A percentile compares a stretch with the other conserved stretches of the same genome.
Evolutionary conservation across 495 filamentous ascomycete genomes (phyloP).

Genomic region (Podospora pseudoanserina): DNA sequence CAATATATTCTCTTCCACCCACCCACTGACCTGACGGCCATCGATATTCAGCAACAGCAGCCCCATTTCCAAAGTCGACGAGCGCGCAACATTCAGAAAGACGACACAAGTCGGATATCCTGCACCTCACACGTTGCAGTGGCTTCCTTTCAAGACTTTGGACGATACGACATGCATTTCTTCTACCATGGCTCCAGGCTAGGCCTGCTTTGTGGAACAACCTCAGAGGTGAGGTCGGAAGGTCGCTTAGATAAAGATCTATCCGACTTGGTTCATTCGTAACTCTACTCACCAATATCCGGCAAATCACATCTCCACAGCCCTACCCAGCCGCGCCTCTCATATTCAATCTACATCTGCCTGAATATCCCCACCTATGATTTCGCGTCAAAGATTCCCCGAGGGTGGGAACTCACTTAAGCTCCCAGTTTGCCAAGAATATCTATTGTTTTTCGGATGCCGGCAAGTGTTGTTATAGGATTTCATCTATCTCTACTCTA

Average conservation of each 20-base stretch:
- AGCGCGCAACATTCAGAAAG: too few species aligned
- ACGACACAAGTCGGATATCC: background rate
- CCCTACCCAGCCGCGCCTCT: background rate
- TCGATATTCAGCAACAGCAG: too few species aligned
- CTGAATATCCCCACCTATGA: background rate
- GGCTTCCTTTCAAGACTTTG: too few species aligned
- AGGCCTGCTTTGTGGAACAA: too few species aligned
- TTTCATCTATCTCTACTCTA: background rate
- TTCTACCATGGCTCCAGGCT: too few species aligned
- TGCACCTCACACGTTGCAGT: background rate
- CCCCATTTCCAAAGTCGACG: too few species aligned
- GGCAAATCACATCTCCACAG: background rate
- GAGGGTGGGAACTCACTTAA: background rate
- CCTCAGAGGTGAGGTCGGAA: background rate
- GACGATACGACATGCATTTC: too few species aligned
- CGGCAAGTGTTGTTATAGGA: conserved; percentile 2
- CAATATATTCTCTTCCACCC: too few species aligned
- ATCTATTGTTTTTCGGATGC: background rate
- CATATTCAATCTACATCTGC: background rate
- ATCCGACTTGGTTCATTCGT: background rate
- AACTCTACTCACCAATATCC: background rate
- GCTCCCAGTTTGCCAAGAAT: background rate
- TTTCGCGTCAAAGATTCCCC: background rate
- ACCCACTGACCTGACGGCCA: too few species aligned
- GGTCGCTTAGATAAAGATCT: background rate